Percentiles rank a stretch among this genome's conserved stretches.
phyloP scores from a whole-genome alignment of 148 eudicot genomes.

The Bassia scoparia region DNA sequence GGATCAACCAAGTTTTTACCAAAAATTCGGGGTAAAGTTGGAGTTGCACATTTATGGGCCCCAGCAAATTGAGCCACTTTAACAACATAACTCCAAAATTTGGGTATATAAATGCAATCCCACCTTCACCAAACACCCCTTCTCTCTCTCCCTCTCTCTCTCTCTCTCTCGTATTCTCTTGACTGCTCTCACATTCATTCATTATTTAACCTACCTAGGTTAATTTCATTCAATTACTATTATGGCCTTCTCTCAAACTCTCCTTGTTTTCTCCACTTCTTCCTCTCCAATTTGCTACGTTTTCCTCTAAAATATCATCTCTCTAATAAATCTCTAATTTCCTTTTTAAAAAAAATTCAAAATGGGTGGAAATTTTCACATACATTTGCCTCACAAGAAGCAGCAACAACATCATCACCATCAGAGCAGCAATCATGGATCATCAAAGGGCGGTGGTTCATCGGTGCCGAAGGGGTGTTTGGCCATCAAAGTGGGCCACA shows the following conservation, averaged over 20 bases:
- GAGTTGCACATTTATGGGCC: too few species aligned
- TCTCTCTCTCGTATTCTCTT: too few species aligned
- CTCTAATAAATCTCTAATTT: neutral
- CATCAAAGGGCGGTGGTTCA: neutral
- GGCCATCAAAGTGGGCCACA: constrained; percentile 46
- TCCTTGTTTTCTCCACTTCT: neutral
- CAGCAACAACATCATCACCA: neutral
- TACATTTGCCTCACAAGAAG: constrained; percentile 20
- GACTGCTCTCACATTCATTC: too few species aligned
- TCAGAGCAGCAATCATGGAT: neutral
- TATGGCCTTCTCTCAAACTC: constrained; percentile 13
- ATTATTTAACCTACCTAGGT: too few species aligned
- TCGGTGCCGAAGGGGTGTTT: constrained; percentile 47
- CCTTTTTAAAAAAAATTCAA: neutral
- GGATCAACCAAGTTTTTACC: too few species aligned
- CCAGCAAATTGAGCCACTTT: neutral
- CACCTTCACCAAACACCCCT: neutral
- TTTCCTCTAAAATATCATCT: constrained; percentile 13
- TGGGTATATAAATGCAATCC: constrained; percentile 14
- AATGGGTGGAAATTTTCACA: constrained; percentile 27
- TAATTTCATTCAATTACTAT: neutral
- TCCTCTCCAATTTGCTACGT: constrained; percentile 13
- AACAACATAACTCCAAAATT: neutral
- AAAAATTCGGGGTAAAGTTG: too few species aligned
- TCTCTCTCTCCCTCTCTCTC: neutral